Evolutionary conservation across 768 basidiomycete genomes (phyloP).

Genomic region (Rhizopogon sp.): DNA sequence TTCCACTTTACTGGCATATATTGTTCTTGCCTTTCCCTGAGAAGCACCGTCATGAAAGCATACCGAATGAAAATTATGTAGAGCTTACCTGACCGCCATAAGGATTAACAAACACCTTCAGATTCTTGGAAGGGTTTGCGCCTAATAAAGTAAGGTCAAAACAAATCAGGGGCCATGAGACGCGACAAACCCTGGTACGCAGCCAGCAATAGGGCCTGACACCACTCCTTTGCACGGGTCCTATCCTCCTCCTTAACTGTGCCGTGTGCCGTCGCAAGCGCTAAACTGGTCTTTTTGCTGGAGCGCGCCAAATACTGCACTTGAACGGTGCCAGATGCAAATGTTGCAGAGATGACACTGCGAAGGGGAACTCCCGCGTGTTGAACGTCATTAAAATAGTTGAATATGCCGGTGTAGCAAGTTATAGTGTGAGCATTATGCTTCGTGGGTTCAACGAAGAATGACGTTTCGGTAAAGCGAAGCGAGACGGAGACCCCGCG

Average conservation of each 20-base stretch:
- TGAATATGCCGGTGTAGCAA: conserved; percentile 5
- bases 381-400: neutral
- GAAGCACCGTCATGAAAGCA: neutral
- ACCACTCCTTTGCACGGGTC: conserved; percentile 43
- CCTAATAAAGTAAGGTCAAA: conserved; percentile 27
- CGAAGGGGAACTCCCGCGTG: conserved; percentile 32
- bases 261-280: conserved; percentile 37
- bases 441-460: conserved; percentile 20
- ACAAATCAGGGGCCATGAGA: neutral
- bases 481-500: conserved; percentile 16
- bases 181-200: conserved; percentile 52
- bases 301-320: conserved; percentile 48
- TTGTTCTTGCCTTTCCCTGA: conserved; percentile 56
- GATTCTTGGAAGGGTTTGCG: conserved; percentile 45
- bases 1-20: conserved; percentile 56
- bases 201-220: conserved; percentile 43
- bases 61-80: neutral
- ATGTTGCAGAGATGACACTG: conserved; percentile 52
- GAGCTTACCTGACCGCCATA: conserved; percentile 65
- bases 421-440: conserved; percentile 1
- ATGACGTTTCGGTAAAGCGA: conserved; percentile 18
- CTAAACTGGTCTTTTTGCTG: conserved; percentile 33
- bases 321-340: conserved; percentile 33
- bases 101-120: conserved; percentile 79
- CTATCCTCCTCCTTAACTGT: conserved; percentile 31